Evolutionary conservation across 148 eudicot species (phyloP).

Genomic region (Agrostemma githago): DNA sequence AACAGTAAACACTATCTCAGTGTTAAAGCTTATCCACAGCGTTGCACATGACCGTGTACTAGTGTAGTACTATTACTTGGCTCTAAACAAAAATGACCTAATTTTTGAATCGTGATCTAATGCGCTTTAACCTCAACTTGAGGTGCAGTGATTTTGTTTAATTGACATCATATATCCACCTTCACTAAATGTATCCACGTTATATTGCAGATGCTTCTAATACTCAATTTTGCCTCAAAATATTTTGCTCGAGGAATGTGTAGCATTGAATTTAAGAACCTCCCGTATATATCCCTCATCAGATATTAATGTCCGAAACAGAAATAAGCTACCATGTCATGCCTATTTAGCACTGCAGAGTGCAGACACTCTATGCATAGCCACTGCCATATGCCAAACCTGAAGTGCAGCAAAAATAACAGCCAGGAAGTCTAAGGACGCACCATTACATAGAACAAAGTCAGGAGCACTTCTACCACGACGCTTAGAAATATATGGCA

Average conservation of each 20-base stretch:
- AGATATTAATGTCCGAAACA: background rate
- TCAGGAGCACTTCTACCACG: background rate
- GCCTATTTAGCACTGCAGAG: background rate
- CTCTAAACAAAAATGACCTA: background rate
- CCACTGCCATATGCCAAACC: background rate
- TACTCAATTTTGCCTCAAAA: background rate
- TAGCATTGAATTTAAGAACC: background rate
- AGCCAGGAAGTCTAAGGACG: background rate
- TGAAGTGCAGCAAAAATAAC: background rate
- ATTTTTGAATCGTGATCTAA: background rate
- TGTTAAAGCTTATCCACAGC: conserved; percentile 53
- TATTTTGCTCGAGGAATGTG: background rate
- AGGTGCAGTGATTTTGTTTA: background rate
- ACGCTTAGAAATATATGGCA: background rate
- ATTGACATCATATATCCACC: background rate
- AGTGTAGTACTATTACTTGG: background rate
- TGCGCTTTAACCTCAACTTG: background rate
- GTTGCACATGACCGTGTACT: background rate
- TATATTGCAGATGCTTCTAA: too few relatives aligned
- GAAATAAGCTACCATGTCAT: background rate
- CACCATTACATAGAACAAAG: background rate
- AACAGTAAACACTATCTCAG: conserved; percentile 7
- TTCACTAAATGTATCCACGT: background rate
- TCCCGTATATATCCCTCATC: background rate
- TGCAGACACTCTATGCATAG: background rate